These are phyloP conservation scores for Phalaenopsis hybrid DNA, from an alignment of 116 monocot species.

Conservation along the genomic window DNA sequence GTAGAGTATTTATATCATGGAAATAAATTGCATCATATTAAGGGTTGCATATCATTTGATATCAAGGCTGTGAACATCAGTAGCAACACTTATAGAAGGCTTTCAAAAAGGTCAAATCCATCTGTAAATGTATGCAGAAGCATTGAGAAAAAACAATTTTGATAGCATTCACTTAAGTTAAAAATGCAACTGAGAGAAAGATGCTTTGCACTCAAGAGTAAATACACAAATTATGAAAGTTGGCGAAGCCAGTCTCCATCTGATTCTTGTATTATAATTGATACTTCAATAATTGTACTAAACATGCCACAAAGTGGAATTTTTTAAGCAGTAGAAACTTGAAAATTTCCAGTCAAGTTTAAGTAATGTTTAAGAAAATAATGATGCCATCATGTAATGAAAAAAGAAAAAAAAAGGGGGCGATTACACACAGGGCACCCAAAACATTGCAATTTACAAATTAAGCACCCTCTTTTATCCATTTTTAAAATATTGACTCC, in stretches of 20 bases:
- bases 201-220: background rate
- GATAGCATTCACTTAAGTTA: background rate
- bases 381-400: background rate
- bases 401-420: too few relatives aligned
- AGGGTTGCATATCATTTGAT: background rate
- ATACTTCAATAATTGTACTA: background rate
- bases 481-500: too few relatives aligned
- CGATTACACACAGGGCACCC: too few relatives aligned
- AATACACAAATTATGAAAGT: background rate
- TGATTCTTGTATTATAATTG: background rate
- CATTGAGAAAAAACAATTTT: background rate
- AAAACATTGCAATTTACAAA: too few relatives aligned
- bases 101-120: constrained; percentile 4
- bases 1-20: background rate
- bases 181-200: background rate
- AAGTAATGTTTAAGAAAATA: background rate
- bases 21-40: background rate
- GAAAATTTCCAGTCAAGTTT: background rate
- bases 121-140: background rate
- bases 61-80: background rate
- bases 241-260: background rate
- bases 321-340: background rate
- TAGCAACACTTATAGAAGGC: background rate
- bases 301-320: background rate
- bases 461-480: too few relatives aligned